Evolutionary conservation across 768 basidiomycete genomes (phyloP).

Genomic region (Boletellus ananiceps): DNA sequence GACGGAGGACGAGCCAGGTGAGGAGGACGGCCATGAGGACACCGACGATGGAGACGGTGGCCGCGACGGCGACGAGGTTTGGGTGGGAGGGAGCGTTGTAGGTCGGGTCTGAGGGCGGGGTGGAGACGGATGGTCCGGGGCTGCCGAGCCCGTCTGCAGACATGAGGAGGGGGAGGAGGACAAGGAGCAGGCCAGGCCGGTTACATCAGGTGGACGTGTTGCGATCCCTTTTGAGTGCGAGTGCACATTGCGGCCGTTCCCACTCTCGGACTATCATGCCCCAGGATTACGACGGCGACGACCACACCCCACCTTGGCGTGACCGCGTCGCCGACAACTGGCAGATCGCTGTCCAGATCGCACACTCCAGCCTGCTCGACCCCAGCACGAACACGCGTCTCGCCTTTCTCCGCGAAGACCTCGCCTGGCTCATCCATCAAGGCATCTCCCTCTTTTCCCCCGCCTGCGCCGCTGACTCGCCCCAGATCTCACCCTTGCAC

Average conservation of each 20-base stretch:
- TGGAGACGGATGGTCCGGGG: neutral
- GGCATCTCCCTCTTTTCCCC: conserved; percentile 38
- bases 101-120: conserved; percentile 1
- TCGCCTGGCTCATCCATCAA: conserved; percentile 52
- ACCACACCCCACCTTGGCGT: conserved; percentile 43
- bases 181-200: neutral
- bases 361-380: conserved; percentile 45
- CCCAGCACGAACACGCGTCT: conserved; percentile 51
- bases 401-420: conserved; percentile 59
- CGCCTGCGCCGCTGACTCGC: conserved; percentile 1
- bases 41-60: conserved; percentile 25
- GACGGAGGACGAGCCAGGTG: conserved; percentile 24
- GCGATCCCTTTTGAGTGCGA: neutral
- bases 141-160: neutral
- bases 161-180: neutral
- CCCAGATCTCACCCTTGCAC: conserved; percentile 55
- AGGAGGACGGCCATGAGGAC: conserved; percentile 22
- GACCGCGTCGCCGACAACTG: conserved; percentile 53
- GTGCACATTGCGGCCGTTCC: neutral
- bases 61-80: conserved; percentile 21
- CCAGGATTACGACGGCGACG: neutral
- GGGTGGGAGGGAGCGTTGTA: conserved; percentile 14
- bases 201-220: neutral
- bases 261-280: neutral
- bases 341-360: conserved; percentile 50